phyloP scores from a whole-genome alignment of 441 rosid species.

The Arabidopsis lyrata region DNA sequence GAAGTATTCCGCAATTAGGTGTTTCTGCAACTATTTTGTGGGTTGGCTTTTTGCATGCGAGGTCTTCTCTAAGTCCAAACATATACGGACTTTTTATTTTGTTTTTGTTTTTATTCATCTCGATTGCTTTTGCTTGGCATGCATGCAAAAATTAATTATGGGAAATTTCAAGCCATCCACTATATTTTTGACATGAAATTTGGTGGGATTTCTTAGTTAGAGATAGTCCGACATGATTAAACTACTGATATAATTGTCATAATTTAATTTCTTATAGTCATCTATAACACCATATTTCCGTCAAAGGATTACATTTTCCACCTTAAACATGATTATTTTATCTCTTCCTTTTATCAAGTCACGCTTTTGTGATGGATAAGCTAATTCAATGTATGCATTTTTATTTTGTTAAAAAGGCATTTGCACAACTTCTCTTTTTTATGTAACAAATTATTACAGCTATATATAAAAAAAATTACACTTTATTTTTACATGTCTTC shows the following conservation, averaged over 20 bases:
- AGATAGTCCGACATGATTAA: slow-evolving; percentile 47
- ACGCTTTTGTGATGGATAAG: slow-evolving; percentile 28
- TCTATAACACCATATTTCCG: slow-evolving; percentile 26
- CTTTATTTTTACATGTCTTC: slow-evolving; percentile 8
- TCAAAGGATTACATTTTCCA: slow-evolving; percentile 33
- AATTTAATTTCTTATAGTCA: slow-evolving; percentile 21
- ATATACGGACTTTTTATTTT: slow-evolving; percentile 25
- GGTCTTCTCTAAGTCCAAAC: slow-evolving; percentile 41
- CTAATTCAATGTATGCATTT: background rate
- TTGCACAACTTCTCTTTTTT: background rate
- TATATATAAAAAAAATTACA: background rate
- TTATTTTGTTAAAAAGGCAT: background rate
- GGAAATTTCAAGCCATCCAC: slow-evolving; percentile 26
- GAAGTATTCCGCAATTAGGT: background rate
- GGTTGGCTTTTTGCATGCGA: slow-evolving; percentile 48
- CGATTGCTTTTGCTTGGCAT: slow-evolving; percentile 46
- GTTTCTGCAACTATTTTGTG: slow-evolving; percentile 35
- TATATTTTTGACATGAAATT: slow-evolving; percentile 30
- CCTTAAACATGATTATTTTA: slow-evolving; percentile 38
- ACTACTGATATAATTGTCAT: slow-evolving; percentile 37
- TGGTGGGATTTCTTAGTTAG: slow-evolving; percentile 34
- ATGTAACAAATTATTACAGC: background rate
- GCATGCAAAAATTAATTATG: slow-evolving; percentile 42
- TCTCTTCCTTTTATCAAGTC: slow-evolving; percentile 28
- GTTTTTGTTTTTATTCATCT: slow-evolving; percentile 26